phyloP scores from a whole-genome alignment of 768 basidiomycete genomes.

The Panaeolus papilionaceus region DNA sequence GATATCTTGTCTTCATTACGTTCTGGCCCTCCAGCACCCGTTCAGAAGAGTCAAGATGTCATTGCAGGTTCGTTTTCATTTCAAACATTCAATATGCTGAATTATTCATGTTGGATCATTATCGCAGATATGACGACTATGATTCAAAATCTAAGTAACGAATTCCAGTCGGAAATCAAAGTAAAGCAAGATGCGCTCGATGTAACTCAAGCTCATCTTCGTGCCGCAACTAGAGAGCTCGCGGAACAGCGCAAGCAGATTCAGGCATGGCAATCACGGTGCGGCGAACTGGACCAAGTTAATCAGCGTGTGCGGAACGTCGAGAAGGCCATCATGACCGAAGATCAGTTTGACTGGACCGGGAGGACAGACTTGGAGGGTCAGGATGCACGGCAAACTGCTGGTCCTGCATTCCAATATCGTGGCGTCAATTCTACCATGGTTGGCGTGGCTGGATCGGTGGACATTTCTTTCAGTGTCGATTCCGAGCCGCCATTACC shows the following conservation, averaged over 20 bases:
- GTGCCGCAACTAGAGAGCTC: slow-evolving; percentile 88
- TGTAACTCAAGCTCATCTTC: slow-evolving; percentile 84
- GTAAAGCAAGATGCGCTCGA: slow-evolving; percentile 89
- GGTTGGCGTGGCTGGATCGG: slow-evolving; percentile 65
- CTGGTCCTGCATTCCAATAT: slow-evolving; percentile 73
- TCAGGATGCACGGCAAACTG: slow-evolving; percentile 43
- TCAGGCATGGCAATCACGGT: slow-evolving; percentile 72
- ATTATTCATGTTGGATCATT: not conserved
- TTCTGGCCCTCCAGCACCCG: slow-evolving; percentile 74
- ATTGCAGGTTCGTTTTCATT: slow-evolving; percentile 60
- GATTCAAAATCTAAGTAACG: slow-evolving; percentile 77
- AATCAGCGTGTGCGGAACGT: slow-evolving; percentile 85
- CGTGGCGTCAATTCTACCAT: slow-evolving; percentile 73
- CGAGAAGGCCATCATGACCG: slow-evolving; percentile 76
- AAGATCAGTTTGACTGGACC: slow-evolving; percentile 89
- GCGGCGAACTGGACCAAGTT: slow-evolving; percentile 81
- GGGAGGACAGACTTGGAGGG: slow-evolving; percentile 64
- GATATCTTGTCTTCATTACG: slow-evolving; percentile 80
- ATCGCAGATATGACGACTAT: slow-evolving; percentile 82
- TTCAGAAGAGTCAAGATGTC: slow-evolving; percentile 90
- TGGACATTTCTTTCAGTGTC: slow-evolving; percentile 67
- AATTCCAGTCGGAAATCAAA: slow-evolving; percentile 86
- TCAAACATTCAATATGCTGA: not conserved
- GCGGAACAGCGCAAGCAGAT: slow-evolving; percentile 91
- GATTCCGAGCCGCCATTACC: slow-evolving; percentile 81